Conservation (phyloP, 768 basidiomycete genomes). For the Nidularia pulvinata region DNA sequence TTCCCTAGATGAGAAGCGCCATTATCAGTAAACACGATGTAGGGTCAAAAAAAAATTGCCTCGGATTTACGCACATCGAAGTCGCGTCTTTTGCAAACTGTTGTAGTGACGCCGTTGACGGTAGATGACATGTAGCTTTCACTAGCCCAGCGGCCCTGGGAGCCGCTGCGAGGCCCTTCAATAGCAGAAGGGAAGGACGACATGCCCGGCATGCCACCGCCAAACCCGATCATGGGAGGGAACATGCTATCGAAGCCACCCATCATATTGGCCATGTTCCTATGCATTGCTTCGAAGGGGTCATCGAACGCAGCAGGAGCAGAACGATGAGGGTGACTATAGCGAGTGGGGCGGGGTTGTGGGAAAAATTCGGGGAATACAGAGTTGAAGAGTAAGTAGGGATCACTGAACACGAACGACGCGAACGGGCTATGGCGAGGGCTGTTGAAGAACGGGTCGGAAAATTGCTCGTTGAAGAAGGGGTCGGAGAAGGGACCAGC, state of each 20-base stretch:
- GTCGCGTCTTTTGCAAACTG: constrained; percentile 54
- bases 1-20: constrained; percentile 47
- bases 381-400: constrained; percentile 71
- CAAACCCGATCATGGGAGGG: constrained; percentile 7
- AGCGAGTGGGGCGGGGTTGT: constrained; percentile 17
- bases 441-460: constrained; percentile 38
- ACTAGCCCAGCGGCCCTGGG: constrained; percentile 38
- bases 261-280: constrained; percentile 23
- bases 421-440: constrained; percentile 22
- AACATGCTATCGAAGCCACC: constrained; percentile 16
- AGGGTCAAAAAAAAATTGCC: background rate
- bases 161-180: constrained; percentile 22
- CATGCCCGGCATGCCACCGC: constrained; percentile 10
- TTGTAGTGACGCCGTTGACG: constrained; percentile 70
- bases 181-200: constrained; percentile 17
- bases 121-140: constrained; percentile 58
- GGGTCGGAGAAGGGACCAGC: constrained; percentile 5
- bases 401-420: constrained; percentile 63
- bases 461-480: constrained; percentile 26
- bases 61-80: constrained; percentile 43
- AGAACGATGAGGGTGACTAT: constrained; percentile 23
- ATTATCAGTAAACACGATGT: constrained; percentile 6
- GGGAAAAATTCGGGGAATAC: constrained; percentile 54
- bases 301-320: constrained; percentile 14
- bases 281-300: constrained; percentile 29